Base-by-base conservation (phyloP, 192 early-diverging fungal species). In the Coemansia sp. region DNA sequence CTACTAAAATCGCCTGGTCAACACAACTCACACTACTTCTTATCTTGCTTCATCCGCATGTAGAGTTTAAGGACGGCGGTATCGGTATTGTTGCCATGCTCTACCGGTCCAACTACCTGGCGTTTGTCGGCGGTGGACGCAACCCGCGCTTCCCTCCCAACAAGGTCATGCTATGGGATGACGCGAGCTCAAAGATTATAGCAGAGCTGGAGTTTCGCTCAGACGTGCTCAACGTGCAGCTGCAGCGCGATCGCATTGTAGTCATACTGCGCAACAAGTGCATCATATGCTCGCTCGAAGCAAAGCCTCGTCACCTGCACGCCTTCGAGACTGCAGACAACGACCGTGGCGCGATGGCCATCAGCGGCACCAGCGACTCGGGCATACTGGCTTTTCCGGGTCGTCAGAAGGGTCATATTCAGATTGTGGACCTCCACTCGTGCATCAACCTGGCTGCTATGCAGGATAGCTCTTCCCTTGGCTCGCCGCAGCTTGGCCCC, bases 121-220 rank as follows among this genome's bases (percentile, higher is more conserved):
- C 90, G 0, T 80, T 93, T 50, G 92, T 94, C 12, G 92, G 89
- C 27, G 89, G 89, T 2, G 91, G 91, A 11, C 83, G 85, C 54
- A 88, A 91, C 56, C 92, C 93, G 42, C 82, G 83, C 62, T 91
- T 89, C 53, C 86, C 90, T n/a, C 90, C 91, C 9, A 93, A 90
- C 73, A 87, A 87, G 46, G 93, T 92, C 15, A 85, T 90, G 41
- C 84, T 96, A 47, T 96, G 89, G 84, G 94, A 96, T 57, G 91
- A 91, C 58, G 80, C 82, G 9, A 86, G 84, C 64, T 81, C 78
- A 39, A 84, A 84, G 53, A 78, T 85, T 6, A 82, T 93, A 14
- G 73, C 85, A 4, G 89, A 91, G 68, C 69, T 93, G 17, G 89
- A 91, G 65, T 91, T 91, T 54, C 80, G 84, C 61, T 87, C 82